Conservation (phyloP, 1,139 yeast species). For the Dujonia santamariae region DNA sequence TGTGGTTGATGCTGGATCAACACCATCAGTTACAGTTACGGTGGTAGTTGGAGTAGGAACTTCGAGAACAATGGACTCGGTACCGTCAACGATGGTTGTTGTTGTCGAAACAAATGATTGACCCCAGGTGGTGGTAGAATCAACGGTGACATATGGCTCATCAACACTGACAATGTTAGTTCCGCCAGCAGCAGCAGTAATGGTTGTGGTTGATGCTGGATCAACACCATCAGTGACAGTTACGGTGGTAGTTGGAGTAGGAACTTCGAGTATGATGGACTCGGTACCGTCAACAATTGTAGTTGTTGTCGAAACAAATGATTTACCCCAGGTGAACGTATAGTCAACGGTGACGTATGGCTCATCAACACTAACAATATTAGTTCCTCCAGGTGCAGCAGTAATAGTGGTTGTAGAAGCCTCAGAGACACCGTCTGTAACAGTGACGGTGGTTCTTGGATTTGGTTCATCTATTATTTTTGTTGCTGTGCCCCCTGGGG, state of each 20-base stretch:
- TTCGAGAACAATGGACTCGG: neutral
- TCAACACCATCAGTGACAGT: conserved; percentile 4
- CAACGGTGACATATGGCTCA: neutral
- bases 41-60: conserved; percentile 11
- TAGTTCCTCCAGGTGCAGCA: conserved; percentile 7
- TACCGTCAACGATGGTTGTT: conserved; percentile 5
- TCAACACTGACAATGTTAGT: conserved; percentile 10
- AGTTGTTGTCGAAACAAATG: conserved; percentile 2
- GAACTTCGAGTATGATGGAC: conserved; percentile 16
- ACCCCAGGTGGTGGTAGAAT: neutral
- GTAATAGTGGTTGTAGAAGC: conserved; percentile 1
- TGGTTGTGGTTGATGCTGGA: conserved; percentile 8
- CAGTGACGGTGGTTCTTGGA: conserved; percentile 16
- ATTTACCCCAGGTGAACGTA: conserved; percentile 9
- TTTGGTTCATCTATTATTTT: conserved; percentile 10
- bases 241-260: conserved; percentile 14
- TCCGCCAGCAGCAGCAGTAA: conserved; percentile 9
- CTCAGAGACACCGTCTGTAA: neutral
- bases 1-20: conserved; percentile 12
- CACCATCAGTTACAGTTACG: conserved; percentile 14
- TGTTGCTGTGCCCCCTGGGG: conserved; percentile 11
- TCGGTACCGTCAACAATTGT: conserved; percentile 12
- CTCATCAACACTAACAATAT: conserved; percentile 9
- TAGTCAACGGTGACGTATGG: conserved; percentile 13
- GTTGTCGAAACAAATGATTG: neutral